Percentiles rank a stretch among this genome's conserved stretches.
These are phyloP conservation scores for Platanthera guangdongensis DNA, from an alignment of 106 monocot species.

Conservation along the genomic window DNA sequence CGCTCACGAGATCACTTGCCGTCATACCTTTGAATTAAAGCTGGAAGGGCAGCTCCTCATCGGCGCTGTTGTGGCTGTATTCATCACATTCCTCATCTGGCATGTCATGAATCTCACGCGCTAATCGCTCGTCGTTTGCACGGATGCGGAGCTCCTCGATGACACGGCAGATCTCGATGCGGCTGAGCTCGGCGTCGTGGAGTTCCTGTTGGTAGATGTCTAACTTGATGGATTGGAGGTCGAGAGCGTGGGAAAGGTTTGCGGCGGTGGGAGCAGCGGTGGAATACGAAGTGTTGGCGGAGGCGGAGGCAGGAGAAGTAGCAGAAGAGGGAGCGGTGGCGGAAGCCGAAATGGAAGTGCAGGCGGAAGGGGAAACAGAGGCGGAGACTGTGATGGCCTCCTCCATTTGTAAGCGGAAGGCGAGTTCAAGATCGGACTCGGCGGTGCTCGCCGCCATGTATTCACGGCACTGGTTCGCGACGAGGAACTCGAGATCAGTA, in stretches of 20 bases:
- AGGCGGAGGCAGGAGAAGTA: background rate
- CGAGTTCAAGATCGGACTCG: slow-evolving; percentile 43
- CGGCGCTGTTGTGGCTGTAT: slow-evolving; percentile 29
- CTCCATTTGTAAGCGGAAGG: slow-evolving; percentile 57
- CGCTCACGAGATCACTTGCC: slow-evolving; percentile 15
- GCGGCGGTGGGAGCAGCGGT: background rate
- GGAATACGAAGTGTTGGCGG: background rate
- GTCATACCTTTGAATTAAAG: slow-evolving; percentile 56
- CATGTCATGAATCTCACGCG: slow-evolving; percentile 43
- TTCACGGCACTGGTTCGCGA: slow-evolving; percentile 28
- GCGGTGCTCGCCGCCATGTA: slow-evolving; percentile 21
- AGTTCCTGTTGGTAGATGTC: slow-evolving; percentile 36
- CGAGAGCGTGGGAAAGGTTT: slow-evolving; percentile 4
- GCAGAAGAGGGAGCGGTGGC: background rate
- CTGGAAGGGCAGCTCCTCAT: slow-evolving; percentile 28
- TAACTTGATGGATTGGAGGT: slow-evolving; percentile 44
- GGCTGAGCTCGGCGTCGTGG: slow-evolving; percentile 22
- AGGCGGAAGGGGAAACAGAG: slow-evolving; percentile 8
- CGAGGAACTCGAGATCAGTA: slow-evolving; percentile 22
- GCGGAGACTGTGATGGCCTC: slow-evolving; percentile 67
- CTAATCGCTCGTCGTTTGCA: slow-evolving; percentile 57
- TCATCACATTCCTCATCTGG: slow-evolving; percentile 63
- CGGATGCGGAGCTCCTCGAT: slow-evolving; percentile 24
- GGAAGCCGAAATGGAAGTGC: slow-evolving; percentile 14
- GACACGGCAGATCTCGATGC: slow-evolving; percentile 30